Conservation (phyloP, 2,329 filamentous ascomycete genomes). For the Talaromyces sp. region DNA sequence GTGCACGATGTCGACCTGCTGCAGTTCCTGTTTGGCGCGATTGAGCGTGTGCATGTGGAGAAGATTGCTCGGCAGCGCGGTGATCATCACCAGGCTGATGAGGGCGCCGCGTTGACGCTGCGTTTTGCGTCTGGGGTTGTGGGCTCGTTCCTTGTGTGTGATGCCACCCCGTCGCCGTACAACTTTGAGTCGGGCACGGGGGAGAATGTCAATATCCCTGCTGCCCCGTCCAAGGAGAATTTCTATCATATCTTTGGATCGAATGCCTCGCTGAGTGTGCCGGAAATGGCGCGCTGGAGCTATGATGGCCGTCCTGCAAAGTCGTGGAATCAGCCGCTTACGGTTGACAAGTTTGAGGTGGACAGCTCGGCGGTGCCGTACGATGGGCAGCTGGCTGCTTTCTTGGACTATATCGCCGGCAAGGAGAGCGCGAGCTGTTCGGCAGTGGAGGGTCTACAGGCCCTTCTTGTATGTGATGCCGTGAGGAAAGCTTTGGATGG, state of each 20-base stretch:
- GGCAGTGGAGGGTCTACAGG: constrained; percentile 45
- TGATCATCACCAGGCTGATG: constrained; percentile 44
- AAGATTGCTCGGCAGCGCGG: constrained; percentile 37
- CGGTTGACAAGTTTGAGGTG: constrained; percentile 24
- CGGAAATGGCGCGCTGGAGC: constrained; percentile 49
- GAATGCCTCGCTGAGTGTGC: constrained; percentile 48
- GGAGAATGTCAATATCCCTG: constrained; percentile 52
- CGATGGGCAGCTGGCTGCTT: constrained; percentile 48
- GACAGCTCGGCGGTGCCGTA: constrained; percentile 40
- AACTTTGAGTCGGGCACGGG: constrained; percentile 55
- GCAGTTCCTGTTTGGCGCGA: constrained; percentile 52
- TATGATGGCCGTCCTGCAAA: constrained; percentile 35
- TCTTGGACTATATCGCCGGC: constrained; percentile 44
- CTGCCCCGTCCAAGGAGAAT: constrained; percentile 25
- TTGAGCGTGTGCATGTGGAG: constrained; percentile 49
- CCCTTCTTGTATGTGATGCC: constrained; percentile 39
- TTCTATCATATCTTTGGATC: constrained; percentile 55
- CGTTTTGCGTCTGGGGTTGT: constrained; percentile 51
- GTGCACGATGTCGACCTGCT: constrained; percentile 58
- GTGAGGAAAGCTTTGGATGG: not conserved
- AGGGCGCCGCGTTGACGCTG: constrained; percentile 51
- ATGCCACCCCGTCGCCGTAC: constrained; percentile 48
- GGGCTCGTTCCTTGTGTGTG: constrained; percentile 53
- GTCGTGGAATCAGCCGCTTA: constrained; percentile 39
- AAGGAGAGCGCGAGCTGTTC: constrained; percentile 43